Evolutionary conservation across 2,329 filamentous ascomycete genomes (phyloP).

Genomic region (Davidsoniella neocaledoniae): DNA sequence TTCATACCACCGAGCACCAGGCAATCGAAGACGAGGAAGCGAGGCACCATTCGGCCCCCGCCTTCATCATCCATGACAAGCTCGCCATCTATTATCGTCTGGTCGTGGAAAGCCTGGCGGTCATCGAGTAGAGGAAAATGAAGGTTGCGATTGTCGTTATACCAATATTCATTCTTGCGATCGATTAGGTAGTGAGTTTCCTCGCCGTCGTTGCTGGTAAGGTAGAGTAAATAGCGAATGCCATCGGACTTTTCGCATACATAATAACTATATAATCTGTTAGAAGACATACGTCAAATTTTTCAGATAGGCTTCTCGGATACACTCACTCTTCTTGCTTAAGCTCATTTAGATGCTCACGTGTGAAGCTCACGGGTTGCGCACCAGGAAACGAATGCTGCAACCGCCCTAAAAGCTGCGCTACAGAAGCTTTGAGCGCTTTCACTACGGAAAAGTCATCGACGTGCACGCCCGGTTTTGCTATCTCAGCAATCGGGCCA

Average conservation of each 20-base stretch:
- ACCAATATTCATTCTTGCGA: conserved; percentile 95
- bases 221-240: conserved; percentile 86
- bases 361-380: conserved; percentile 83
- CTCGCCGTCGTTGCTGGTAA: conserved; percentile 43
- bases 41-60: conserved; percentile 51
- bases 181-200: conserved; percentile 89
- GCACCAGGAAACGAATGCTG: conserved; percentile 66
- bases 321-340: conserved; percentile 50
- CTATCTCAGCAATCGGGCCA: no score
- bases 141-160: conserved; percentile 48
- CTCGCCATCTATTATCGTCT: conserved; percentile 83
- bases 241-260: conserved; percentile 98
- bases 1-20: conserved; percentile 62
- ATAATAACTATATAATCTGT: conserved; percentile 48
- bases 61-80: conserved; percentile 68
- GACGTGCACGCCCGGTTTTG: no score
- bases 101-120: conserved; percentile 51
- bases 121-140: conserved; percentile 64
- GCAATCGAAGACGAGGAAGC: conserved; percentile 88
- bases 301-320: not conserved
- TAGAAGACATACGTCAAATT: conserved; percentile 7
- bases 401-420: conserved; percentile 53
- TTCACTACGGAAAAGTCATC: conserved; percentile 21
- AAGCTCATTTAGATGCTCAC: conserved; percentile 68
- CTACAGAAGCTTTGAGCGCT: conserved; percentile 55